Percentiles rank a stretch among this genome's conserved stretches.
Conservation (phyloP, 495 filamentous ascomycete species). For the Penicillium macrosclerotiorum region DNA sequence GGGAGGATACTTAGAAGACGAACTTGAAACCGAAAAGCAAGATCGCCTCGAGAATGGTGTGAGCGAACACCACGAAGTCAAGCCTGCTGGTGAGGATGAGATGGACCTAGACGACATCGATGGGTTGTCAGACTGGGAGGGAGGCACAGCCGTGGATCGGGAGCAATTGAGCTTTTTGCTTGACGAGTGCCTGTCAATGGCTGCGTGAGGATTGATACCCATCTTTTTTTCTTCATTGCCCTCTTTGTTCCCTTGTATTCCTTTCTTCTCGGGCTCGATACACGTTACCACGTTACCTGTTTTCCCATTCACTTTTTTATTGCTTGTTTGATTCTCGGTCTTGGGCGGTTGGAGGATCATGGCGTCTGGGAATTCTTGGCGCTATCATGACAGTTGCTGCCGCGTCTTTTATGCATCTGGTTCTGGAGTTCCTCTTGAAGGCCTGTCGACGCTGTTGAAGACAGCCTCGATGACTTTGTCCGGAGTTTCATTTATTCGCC, state of each 20-base stretch:
- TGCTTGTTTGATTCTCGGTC: constrained; percentile 18
- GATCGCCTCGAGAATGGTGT: constrained; percentile 43
- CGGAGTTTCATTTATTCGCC: constrained; percentile 3
- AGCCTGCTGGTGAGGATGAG: constrained; percentile 42
- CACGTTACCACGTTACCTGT: constrained; percentile 10
- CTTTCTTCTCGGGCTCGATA: not conserved
- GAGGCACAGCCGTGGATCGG: constrained; percentile 58
- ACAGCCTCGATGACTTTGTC: constrained; percentile 6
- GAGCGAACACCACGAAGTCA: constrained; percentile 31
- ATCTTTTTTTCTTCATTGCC: not conserved
- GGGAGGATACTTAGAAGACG: constrained; percentile 71
- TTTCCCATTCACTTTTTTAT: constrained; percentile 5
- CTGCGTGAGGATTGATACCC: constrained; percentile 34
- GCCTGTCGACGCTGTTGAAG: constrained; percentile 10
- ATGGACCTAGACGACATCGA: constrained; percentile 65
- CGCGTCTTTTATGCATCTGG: constrained; percentile 23
- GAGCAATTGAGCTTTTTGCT: constrained; percentile 65
- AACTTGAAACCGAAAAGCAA: constrained; percentile 58
- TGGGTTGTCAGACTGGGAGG: constrained; percentile 65
- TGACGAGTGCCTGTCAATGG: constrained; percentile 59
- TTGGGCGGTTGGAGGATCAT: constrained; percentile 20
- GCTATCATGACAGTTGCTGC: constrained; percentile 8
- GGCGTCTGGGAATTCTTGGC: constrained; percentile 26
- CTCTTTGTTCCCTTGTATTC: not conserved
- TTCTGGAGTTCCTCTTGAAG: constrained; percentile 24